Evolutionary conservation across 495 filamentous ascomycete genomes (phyloP).

Genomic region (Recurvomyces mirabilis): DNA sequence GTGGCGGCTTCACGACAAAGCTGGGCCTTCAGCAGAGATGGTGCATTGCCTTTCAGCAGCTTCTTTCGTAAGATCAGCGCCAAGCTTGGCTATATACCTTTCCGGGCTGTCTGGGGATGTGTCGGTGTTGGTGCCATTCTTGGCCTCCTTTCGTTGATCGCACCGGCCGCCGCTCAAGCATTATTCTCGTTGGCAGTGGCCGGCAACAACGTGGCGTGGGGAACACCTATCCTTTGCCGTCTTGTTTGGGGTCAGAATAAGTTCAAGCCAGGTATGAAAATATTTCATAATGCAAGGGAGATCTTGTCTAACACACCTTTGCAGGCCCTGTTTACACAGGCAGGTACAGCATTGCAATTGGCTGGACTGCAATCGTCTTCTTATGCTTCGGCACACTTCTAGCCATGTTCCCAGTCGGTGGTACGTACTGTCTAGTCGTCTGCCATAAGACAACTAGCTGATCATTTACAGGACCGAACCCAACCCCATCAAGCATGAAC

Average conservation of each 20-base stretch:
- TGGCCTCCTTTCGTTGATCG: constrained; percentile 49
- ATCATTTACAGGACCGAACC: constrained; percentile 18
- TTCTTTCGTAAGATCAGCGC: constrained; percentile 3
- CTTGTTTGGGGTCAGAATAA: constrained; percentile 50
- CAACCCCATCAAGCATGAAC: constrained; percentile 48
- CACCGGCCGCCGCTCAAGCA: constrained; percentile 45
- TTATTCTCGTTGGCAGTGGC: constrained; percentile 54
- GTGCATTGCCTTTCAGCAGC: constrained; percentile 36
- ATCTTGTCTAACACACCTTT: no score
- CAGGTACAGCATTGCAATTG: constrained; percentile 40
- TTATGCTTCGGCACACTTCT: constrained; percentile 45
- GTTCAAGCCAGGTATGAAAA: constrained; percentile 53
- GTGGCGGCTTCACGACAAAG: constrained; percentile 35
- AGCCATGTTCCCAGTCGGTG: constrained; percentile 48
- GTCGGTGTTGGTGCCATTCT: constrained; percentile 41
- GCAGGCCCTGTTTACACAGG: constrained; percentile 43
- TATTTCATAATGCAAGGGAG: no score
- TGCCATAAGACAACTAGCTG: neutral
- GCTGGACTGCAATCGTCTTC: constrained; percentile 43
- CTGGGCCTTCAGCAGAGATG: constrained; percentile 45
- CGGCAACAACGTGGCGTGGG: constrained; percentile 52
- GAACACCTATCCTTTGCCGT: constrained; percentile 50
- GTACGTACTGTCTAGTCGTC: constrained; percentile 28
- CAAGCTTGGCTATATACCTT: constrained; percentile 46
- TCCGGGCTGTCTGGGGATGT: constrained; percentile 51